These are phyloP conservation scores for Anthracocystis setariae DNA, from an alignment of 1,284 basidiomycete genomes.

Conservation along the genomic window DNA sequence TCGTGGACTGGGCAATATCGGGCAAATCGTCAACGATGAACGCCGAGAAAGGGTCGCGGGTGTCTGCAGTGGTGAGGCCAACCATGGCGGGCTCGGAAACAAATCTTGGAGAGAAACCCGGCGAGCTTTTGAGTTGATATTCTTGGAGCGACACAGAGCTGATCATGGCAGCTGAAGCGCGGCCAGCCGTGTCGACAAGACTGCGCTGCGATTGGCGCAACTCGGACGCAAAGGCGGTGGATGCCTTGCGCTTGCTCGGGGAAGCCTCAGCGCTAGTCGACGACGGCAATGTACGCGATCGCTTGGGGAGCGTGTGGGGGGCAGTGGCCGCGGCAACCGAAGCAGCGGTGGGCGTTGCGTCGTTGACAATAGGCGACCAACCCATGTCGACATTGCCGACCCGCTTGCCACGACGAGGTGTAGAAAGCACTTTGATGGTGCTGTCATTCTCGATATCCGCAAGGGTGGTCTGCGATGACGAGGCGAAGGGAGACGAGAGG, in stretches of 20 bases:
- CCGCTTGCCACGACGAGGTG: constrained; percentile 45
- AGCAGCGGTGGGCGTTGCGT: constrained; percentile 22
- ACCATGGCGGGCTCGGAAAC: constrained; percentile 26
- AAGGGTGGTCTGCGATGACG: constrained; percentile 39
- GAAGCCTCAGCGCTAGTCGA: constrained; percentile 9
- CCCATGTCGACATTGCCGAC: constrained; percentile 52
- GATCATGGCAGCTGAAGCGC: constrained; percentile 51
- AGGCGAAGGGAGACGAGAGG: constrained; percentile 40
- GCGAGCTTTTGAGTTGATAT: constrained; percentile 29
- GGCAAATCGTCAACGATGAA: constrained; percentile 27
- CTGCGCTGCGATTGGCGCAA: constrained; percentile 38
- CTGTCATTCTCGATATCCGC: constrained; percentile 33
- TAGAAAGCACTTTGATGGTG: constrained; percentile 36
- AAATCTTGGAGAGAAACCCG: constrained; percentile 38
- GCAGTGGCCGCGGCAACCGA: constrained; percentile 17
- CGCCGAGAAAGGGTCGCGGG: constrained; percentile 34
- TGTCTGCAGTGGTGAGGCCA: constrained; percentile 15
- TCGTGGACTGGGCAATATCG: constrained; percentile 20
- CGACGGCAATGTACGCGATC: constrained; percentile 6
- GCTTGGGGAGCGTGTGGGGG: constrained; percentile 40
- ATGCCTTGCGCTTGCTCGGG: constrained; percentile 45
- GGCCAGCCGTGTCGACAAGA: constrained; percentile 47
- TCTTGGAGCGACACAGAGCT: constrained; percentile 38
- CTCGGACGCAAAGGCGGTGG: constrained; percentile 44
- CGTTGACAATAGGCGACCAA: constrained; percentile 39